Evolutionary conservation across 192 early-diverging fungal genomes (phyloP), one percentile per base, ranked within the genome.

Genomic region (Pilaira anomala): DNA sequence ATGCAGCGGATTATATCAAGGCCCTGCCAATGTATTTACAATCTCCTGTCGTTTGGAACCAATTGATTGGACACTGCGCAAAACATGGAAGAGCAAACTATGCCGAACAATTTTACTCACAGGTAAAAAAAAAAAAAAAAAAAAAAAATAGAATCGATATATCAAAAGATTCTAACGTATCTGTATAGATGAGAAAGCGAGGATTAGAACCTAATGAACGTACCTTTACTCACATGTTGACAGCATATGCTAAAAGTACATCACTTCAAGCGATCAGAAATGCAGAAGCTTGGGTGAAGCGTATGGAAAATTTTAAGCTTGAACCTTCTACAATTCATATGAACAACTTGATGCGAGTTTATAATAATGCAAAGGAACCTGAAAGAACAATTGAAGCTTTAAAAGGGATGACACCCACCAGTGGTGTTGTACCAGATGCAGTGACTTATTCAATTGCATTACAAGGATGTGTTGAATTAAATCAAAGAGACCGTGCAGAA

Each of bases 111-210:
- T 24, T 58, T 21, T 58, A 58, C 41, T 42, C 40, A 42, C 56
- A 58, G 56, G 56, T 58, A 41, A 36, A n/a, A 29, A 41, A 6
- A 25, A 2, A 50, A 36, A 16, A n/a, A 41, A 24, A 8, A 13
- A n/a, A 2, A 33, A 14, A 14, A 33, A 11, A 22, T 24, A 0
- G 16, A 40, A 33, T 33, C 2, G 2, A 33, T 33, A 36, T 36
- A 36, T 6, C 33, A 33, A 12, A 33, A 36, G 16, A 13, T 42
- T 41, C 21, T 25, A 14, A 40, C n/a, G 3, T 21, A 22, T 12
- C 33, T 39, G 21, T 13, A 25, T 24, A 58, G 56, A 58, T 58
- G 56, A 58, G 56, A 58, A 58, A 58, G 14, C 29, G 56, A 41
- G 40, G 56, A 8, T 36, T 58, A 21, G 21, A 58, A 24, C 56